phyloP scores from a whole-genome alignment of 2,329 filamentous ascomycete genomes.

The Cladosporium sp. region DNA sequence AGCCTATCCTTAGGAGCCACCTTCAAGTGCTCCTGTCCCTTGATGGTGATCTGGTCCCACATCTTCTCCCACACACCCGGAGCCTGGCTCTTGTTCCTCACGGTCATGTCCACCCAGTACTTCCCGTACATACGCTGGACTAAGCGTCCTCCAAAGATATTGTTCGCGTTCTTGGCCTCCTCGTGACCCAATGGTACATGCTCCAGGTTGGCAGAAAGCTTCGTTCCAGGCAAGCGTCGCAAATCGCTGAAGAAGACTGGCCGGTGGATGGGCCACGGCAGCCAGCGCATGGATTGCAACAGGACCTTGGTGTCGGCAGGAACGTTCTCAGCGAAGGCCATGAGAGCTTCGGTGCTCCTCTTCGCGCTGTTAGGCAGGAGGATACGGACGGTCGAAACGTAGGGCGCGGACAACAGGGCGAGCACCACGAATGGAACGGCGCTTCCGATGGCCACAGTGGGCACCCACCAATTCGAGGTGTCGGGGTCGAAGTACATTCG shows the following conservation, averaged over 20 bases:
- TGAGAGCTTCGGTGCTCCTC: slow-evolving; percentile 58
- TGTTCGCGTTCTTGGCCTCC: slow-evolving; percentile 30
- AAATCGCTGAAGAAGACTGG: slow-evolving; percentile 32
- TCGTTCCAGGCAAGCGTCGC: slow-evolving; percentile 28
- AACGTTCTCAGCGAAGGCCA: slow-evolving; percentile 54
- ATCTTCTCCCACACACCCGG: slow-evolving; percentile 35
- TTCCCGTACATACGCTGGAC: slow-evolving; percentile 26
- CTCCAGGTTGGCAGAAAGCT: slow-evolving; percentile 34
- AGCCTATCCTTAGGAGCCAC: not conserved
- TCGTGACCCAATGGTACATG: slow-evolving; percentile 32
- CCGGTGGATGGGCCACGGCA: slow-evolving; percentile 41
- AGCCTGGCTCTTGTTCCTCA: slow-evolving; percentile 25
- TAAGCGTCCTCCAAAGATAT: slow-evolving; percentile 20
- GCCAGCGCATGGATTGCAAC: slow-evolving; percentile 45
- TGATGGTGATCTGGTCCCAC: slow-evolving; percentile 34
- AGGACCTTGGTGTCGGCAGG: slow-evolving; percentile 46
- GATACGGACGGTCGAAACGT: slow-evolving; percentile 72
- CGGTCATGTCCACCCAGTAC: slow-evolving; percentile 31
- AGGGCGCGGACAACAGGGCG: slow-evolving; percentile 66
- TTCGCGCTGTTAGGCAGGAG: slow-evolving; percentile 65
- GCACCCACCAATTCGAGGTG: slow-evolving; percentile 45
- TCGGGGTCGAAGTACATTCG: slow-evolving; percentile 52
- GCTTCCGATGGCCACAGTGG: slow-evolving; percentile 55
- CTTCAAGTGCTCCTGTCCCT: slow-evolving; percentile 14
- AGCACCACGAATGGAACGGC: slow-evolving; percentile 67